Conservation (phyloP, 805 yeast species). For the Yamadazyma olivae region DNA sequence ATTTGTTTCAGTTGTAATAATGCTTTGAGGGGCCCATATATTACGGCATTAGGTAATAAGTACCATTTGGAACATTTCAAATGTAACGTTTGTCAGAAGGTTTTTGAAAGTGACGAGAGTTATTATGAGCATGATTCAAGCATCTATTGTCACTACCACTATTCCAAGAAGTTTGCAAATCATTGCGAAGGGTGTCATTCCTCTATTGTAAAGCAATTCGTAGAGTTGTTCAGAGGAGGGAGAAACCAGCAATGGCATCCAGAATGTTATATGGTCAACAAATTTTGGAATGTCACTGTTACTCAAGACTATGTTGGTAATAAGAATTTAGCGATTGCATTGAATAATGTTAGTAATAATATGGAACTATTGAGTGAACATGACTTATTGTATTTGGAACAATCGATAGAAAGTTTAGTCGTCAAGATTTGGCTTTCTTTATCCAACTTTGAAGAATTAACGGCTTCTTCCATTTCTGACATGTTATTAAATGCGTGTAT, state of each 20-base stretch:
- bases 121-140: slow-evolving; percentile 83
- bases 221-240: slow-evolving; percentile 88
- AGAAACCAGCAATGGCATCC: slow-evolving; percentile 98
- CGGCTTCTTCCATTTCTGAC: slow-evolving; percentile 86
- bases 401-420: slow-evolving; percentile 54
- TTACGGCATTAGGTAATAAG: slow-evolving; percentile 87
- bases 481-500: slow-evolving; percentile 84
- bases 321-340: slow-evolving; percentile 7
- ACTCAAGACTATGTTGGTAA: slow-evolving; percentile 59
- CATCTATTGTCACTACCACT: slow-evolving; percentile 90
- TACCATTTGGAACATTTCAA: slow-evolving; percentile 95
- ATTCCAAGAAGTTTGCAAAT: slow-evolving; percentile 79
- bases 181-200: slow-evolving; percentile 92
- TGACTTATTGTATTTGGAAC: slow-evolving; percentile 52
- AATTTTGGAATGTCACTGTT: slow-evolving; percentile 90
- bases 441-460: slow-evolving; percentile 84
- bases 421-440: slow-evolving; percentile 81
- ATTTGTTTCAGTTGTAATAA: slow-evolving; percentile 84
- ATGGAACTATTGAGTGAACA: slow-evolving; percentile 4
- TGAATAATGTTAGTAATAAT: slow-evolving; percentile 1
- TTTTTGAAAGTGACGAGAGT: slow-evolving; percentile 87
- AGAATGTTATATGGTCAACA: slow-evolving; percentile 96
- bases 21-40: slow-evolving; percentile 88
- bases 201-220: slow-evolving; percentile 91
- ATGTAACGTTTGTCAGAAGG: slow-evolving; percentile 80